phyloP scores from a whole-genome alignment of 768 basidiomycete species.

The Hygrophorus pudorinus region DNA sequence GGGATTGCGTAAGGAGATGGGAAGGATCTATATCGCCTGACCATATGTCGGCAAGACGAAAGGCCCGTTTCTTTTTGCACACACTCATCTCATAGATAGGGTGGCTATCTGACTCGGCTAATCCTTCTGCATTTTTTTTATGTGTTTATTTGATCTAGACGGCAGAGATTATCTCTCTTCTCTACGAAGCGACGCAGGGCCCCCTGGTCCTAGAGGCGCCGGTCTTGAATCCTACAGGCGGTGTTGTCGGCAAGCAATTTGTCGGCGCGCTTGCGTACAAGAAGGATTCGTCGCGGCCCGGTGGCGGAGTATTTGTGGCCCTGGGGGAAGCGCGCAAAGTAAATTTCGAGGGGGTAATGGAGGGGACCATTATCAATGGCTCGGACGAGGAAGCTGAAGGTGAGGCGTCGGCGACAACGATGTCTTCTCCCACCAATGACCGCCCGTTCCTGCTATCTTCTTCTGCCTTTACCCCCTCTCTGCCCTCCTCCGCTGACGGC shows the following conservation, averaged over 20 bases:
- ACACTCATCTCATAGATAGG: slow-evolving; percentile 7
- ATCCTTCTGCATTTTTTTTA: not conserved
- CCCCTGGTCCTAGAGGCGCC: slow-evolving; percentile 45
- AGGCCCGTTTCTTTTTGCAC: slow-evolving; percentile 39
- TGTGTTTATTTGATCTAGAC: slow-evolving; percentile 37
- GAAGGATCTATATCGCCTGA: slow-evolving; percentile 81
- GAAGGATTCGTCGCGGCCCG: slow-evolving; percentile 72
- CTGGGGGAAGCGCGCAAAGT: slow-evolving; percentile 33
- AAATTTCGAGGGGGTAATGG: slow-evolving; percentile 44
- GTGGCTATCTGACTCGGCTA: no score
- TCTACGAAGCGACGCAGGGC: slow-evolving; percentile 93
- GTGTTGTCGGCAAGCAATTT: slow-evolving; percentile 47
- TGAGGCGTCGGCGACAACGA: slow-evolving; percentile 23
- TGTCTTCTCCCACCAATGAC: slow-evolving; percentile 6
- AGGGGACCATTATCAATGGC: slow-evolving; percentile 42
- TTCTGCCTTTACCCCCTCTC: not conserved
- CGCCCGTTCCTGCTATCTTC: slow-evolving; percentile 4
- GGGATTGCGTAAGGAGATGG: slow-evolving; percentile 82
- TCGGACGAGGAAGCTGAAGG: slow-evolving; percentile 41
- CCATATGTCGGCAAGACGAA: slow-evolving; percentile 90
- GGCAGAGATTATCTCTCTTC: slow-evolving; percentile 82
- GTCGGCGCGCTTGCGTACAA: slow-evolving; percentile 54
- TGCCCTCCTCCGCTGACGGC: not conserved
- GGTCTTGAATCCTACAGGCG: slow-evolving; percentile 70
- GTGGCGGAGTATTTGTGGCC: slow-evolving; percentile 81